Evolutionary conservation across 441 rosid genomes (phyloP).

Genomic region (Erodium texanum): DNA sequence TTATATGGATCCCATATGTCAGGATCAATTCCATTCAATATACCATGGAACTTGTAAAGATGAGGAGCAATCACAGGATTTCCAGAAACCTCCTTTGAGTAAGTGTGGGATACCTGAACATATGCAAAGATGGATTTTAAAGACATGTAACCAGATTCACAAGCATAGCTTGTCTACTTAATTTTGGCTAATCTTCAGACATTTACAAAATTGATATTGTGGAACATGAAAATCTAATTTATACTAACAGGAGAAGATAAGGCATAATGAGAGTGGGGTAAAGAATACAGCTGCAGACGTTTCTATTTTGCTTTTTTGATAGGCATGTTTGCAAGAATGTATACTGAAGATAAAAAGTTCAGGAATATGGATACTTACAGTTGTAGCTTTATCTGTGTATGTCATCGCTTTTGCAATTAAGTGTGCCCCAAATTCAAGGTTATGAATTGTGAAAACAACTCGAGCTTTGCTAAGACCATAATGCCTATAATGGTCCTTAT

Average conservation of each 20-base stretch:
- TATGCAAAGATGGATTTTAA: background rate
- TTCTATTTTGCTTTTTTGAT: background rate
- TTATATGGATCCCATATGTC: conserved; percentile 97
- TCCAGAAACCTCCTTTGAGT: conserved; percentile 80
- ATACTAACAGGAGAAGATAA: background rate
- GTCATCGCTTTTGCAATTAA: conserved; percentile 76
- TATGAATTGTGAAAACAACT: conserved; percentile 86
- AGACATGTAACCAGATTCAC: too few relatives aligned
- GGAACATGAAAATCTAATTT: background rate
- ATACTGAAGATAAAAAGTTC: background rate
- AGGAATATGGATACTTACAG: conserved; percentile 38
- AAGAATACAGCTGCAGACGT: background rate
- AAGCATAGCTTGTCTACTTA: too few relatives aligned
- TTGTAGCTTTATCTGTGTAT: conserved; percentile 78
- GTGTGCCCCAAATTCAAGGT: conserved; percentile 76
- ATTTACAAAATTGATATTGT: background rate
- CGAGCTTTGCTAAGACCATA: conserved; percentile 77
- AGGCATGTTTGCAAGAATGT: background rate
- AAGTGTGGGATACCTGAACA: conserved; percentile 70
- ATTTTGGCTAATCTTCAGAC: background rate
- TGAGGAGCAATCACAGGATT: conserved; percentile 61
- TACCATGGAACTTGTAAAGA: conserved; percentile 78
- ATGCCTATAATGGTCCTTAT: conserved; percentile 69
- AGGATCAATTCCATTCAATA: conserved; percentile 86
- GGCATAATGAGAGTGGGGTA: background rate